Evolutionary conservation across 768 basidiomycete genomes (phyloP).

Genomic region (Podaxis carcinomalis): DNA sequence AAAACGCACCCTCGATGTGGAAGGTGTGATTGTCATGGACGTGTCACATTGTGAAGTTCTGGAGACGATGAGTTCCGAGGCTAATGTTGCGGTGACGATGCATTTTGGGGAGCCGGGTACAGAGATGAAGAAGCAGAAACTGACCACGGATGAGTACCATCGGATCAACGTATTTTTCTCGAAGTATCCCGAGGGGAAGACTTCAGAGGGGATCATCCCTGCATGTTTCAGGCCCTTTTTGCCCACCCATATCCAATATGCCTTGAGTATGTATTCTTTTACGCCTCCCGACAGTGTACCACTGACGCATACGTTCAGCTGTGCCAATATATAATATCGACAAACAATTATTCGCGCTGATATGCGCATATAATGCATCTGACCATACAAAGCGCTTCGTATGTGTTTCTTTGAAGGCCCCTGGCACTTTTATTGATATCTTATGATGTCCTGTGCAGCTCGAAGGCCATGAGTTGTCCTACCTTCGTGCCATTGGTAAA

Average conservation of each 20-base stretch:
- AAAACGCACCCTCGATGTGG: slow-evolving; percentile 85
- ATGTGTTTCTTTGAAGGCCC: slow-evolving; percentile 21
- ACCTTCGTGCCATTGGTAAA: slow-evolving; percentile 82
- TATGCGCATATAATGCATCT: slow-evolving; percentile 88
- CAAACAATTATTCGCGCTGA: slow-evolving; percentile 84
- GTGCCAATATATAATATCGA: slow-evolving; percentile 94
- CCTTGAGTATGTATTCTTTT: slow-evolving; percentile 58
- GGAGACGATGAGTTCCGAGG: slow-evolving; percentile 62
- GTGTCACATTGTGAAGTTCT: slow-evolving; percentile 87
- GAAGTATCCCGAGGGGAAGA: slow-evolving; percentile 79
- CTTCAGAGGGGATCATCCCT: slow-evolving; percentile 84
- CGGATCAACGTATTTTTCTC: slow-evolving; percentile 74
- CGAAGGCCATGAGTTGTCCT: slow-evolving; percentile 88
- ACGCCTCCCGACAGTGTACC: neutral
- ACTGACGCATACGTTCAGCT: slow-evolving; percentile 33
- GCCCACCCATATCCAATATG: slow-evolving; percentile 80
- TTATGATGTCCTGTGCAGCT: slow-evolving; percentile 39
- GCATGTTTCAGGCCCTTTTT: slow-evolving; percentile 79
- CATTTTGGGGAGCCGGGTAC: slow-evolving; percentile 61
- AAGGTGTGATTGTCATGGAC: slow-evolving; percentile 90
- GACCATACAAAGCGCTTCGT: slow-evolving; percentile 81
- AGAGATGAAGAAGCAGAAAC: slow-evolving; percentile 46
- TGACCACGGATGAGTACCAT: slow-evolving; percentile 69
- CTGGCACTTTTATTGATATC: slow-evolving; percentile 6
- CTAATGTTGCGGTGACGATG: slow-evolving; percentile 62